These are phyloP conservation scores for Nakazawaea pomicola DNA, from an alignment of 805 yeast genomes.

Conservation along the genomic window DNA sequence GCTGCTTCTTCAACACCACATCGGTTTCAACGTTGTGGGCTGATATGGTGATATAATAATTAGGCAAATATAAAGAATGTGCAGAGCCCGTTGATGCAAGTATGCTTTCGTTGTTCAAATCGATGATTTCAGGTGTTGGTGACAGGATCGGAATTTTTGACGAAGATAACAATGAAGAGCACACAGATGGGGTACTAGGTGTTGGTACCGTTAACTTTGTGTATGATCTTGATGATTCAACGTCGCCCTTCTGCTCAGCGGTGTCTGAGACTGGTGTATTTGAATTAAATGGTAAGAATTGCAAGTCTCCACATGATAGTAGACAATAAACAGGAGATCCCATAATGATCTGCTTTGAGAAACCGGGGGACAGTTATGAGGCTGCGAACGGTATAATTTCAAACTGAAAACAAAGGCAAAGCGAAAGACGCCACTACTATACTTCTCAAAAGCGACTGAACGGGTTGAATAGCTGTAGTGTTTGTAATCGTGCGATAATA, in stretches of 20 bases:
- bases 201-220: not conserved
- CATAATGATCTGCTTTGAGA: too few relatives aligned
- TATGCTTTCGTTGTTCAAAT: conserved; percentile 8
- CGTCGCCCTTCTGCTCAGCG: not conserved
- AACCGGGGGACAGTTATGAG: too few relatives aligned
- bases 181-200: conserved; percentile 1
- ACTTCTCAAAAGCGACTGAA: too few relatives aligned
- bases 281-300: conserved; percentile 20
- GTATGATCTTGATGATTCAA: not conserved
- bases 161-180: not conserved
- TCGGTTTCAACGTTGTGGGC: conserved; percentile 23
- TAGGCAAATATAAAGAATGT: conserved; percentile 47
- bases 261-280: not conserved
- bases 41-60: conserved; percentile 33
- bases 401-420: too few relatives aligned
- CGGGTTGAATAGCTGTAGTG: too few relatives aligned
- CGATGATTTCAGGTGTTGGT: conserved; percentile 8
- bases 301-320: conserved; percentile 23
- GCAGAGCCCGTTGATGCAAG: conserved; percentile 30
- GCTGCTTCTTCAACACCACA: conserved; percentile 28
- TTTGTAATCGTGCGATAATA: not conserved
- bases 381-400: too few relatives aligned
- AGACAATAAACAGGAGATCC: conserved; percentile 19
- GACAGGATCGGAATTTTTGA: not conserved
- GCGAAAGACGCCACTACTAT: too few relatives aligned